Evolutionary conservation across 192 early-diverging fungal genomes (phyloP).

Genomic region (Spinellus fusiger): DNA sequence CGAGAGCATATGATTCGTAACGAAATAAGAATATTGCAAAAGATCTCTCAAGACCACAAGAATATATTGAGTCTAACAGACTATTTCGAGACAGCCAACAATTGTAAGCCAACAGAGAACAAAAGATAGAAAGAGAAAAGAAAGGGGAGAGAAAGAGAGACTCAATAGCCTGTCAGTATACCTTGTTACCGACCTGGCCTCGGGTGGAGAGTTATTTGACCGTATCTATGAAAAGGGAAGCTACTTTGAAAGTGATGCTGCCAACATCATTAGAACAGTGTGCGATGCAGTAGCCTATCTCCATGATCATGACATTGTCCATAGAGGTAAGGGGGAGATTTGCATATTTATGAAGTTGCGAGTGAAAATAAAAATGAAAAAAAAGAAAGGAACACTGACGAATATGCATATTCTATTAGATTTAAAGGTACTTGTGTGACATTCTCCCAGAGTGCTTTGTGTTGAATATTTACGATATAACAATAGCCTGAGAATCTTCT

Average conservation of each 20-base stretch:
- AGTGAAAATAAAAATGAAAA: too few relatives aligned
- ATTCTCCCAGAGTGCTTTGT: not conserved
- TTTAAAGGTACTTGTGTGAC: conserved; percentile 22
- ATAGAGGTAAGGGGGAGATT: conserved; percentile 51
- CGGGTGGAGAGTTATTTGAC: conserved; percentile 93
- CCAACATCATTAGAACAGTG: conserved; percentile 70
- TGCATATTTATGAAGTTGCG: too few relatives aligned
- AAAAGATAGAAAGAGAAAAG: not conserved
- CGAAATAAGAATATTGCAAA: conserved; percentile 67
- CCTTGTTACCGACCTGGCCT: conserved; percentile 72
- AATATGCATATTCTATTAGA: conserved; percentile 6
- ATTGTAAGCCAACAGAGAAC: conserved; percentile 36
- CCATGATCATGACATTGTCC: conserved; percentile 82
- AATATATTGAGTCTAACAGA: conserved; percentile 70
- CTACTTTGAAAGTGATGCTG: conserved; percentile 80
- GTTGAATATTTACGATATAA: not conserved
- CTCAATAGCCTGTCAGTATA: conserved; percentile 44
- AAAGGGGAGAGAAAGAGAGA: not conserved
- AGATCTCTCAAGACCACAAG: conserved; percentile 61
- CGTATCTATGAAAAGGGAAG: conserved; percentile 64
- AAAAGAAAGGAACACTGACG: too few relatives aligned
- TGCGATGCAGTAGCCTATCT: conserved; percentile 75
- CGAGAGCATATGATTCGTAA: conserved; percentile 63
- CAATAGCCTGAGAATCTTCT: conserved; percentile 80
- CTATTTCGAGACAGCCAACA: conserved; percentile 76